phyloP scores from a whole-genome alignment of 2,329 filamentous ascomycete genomes.

The Fusarium acutatum region DNA sequence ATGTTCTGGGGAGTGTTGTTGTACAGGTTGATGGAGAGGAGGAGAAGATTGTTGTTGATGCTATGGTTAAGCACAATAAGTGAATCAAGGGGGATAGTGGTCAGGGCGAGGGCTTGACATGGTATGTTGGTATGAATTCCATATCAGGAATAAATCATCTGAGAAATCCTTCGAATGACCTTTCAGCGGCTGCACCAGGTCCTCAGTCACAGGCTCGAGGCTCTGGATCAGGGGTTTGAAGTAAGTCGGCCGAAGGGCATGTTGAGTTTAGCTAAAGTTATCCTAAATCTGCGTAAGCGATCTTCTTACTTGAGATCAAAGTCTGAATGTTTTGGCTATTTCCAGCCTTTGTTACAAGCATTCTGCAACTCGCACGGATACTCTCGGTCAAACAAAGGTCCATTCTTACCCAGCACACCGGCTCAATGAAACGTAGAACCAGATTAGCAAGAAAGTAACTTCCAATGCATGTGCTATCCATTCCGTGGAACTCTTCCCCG shows the following conservation, averaged over 20 bases:
- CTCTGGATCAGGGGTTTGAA: neutral
- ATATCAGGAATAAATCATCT: neutral
- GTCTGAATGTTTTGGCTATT: neutral
- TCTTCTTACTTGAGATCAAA: neutral
- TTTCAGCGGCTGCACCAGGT: neutral
- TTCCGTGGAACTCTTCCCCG: neutral
- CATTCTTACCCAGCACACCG: neutral
- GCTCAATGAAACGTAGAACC: neutral
- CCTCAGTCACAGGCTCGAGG: neutral
- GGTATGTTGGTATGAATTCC: rapidly evolving
- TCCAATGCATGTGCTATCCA: neutral
- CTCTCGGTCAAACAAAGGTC: neutral
- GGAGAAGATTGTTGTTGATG: neutral
- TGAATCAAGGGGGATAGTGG: rapidly evolving
- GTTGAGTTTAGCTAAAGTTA: neutral
- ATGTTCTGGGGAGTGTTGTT: neutral
- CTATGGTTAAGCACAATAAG: neutral
- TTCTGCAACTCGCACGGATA: neutral
- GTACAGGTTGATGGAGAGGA: neutral
- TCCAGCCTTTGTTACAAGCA: neutral
- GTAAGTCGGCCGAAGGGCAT: neutral
- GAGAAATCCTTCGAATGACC: neutral
- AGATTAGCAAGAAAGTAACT: rapidly evolving
- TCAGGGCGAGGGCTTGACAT: rapidly evolving
- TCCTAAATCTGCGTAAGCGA: no score